A percentile compares a stretch with the other conserved stretches of the same genome.
These are phyloP conservation scores for Tubosaeta sp. DNA, from an alignment of 768 basidiomycete genomes.

Conservation along the genomic window DNA sequence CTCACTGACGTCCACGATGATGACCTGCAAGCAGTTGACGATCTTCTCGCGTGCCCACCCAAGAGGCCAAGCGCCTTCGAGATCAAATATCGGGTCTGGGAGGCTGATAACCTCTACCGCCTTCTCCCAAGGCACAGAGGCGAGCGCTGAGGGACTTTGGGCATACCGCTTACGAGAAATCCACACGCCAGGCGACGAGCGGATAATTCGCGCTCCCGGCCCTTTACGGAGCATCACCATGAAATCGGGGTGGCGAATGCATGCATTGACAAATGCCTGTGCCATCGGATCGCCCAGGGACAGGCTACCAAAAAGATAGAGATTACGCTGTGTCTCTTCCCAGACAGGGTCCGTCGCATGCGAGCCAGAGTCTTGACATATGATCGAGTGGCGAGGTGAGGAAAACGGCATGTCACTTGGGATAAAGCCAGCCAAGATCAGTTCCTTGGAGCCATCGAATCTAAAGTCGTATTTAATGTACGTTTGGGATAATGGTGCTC, in stretches of 20 bases:
- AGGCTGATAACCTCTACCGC: slow-evolving; percentile 13
- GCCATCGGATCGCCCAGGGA: slow-evolving; percentile 27
- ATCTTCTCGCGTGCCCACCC: slow-evolving; percentile 14
- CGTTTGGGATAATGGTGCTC: slow-evolving; percentile 13
- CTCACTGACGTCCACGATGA: slow-evolving; percentile 25
- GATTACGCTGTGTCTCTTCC: slow-evolving; percentile 29
- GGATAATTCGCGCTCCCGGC: slow-evolving; percentile 21
- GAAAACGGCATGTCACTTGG: slow-evolving; percentile 21
- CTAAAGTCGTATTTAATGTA: slow-evolving; percentile 20
- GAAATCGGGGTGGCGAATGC: slow-evolving; percentile 28
- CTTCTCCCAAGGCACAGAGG: slow-evolving; percentile 23
- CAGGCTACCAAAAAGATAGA: slow-evolving; percentile 23
- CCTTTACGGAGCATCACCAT: slow-evolving; percentile 33
- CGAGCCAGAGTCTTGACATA: slow-evolving; percentile 11
- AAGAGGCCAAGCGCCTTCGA: slow-evolving; percentile 21
- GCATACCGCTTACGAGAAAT: slow-evolving; percentile 27
- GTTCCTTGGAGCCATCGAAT: slow-evolving; percentile 21
- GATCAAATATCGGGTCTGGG: slow-evolving; percentile 17
- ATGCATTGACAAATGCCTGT: slow-evolving; percentile 29
- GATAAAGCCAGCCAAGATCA: slow-evolving; percentile 32
- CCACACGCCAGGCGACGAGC: slow-evolving; percentile 25
- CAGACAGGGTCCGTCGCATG: slow-evolving; percentile 17
- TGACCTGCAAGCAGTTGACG: slow-evolving; percentile 29
- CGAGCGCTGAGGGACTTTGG: slow-evolving; percentile 23
- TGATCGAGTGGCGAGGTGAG: slow-evolving; percentile 21